These are phyloP conservation scores for Azolla pinnata DNA, from an alignment of 75 land plant species.

Conservation along the genomic window DNA sequence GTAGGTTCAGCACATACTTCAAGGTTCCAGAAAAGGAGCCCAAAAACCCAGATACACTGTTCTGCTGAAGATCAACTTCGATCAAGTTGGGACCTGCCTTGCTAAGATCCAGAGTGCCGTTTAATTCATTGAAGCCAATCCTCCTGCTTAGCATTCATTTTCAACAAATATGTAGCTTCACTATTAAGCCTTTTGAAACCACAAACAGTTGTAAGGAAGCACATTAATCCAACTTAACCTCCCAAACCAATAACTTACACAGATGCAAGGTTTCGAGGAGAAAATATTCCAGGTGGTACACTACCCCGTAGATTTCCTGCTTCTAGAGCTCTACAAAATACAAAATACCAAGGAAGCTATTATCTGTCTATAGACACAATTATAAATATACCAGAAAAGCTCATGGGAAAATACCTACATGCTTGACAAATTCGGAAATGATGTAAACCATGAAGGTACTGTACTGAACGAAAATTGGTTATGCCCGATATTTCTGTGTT, in stretches of 20 bases:
- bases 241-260: neutral
- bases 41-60: neutral
- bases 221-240: neutral
- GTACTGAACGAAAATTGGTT: conserved; percentile 6
- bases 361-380: neutral
- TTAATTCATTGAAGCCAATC: conserved; percentile 7
- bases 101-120: conserved; percentile 10
- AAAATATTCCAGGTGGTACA: conserved; percentile 8
- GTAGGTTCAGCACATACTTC: neutral
- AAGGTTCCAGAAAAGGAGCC: neutral
- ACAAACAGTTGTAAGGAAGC: neutral
- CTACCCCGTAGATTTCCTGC: conserved; percentile 10
- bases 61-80: conserved; percentile 10
- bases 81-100: neutral
- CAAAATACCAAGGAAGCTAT: neutral
- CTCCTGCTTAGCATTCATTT: no score
- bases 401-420: conserved; percentile 6
- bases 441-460: conserved; percentile 7
- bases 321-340: conserved; percentile 11
- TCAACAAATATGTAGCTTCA: no score
- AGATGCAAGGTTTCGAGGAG: conserved; percentile 2
- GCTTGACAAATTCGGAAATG: conserved; percentile 1
- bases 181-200: no score
- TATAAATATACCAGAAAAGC: neutral
- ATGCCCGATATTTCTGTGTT: conserved; percentile 10